A percentile compares a stretch with the other conserved stretches of the same genome.
Conservation (phyloP, 2,329 filamentous ascomycete genomes). For the Ophiostoma sp. region DNA sequence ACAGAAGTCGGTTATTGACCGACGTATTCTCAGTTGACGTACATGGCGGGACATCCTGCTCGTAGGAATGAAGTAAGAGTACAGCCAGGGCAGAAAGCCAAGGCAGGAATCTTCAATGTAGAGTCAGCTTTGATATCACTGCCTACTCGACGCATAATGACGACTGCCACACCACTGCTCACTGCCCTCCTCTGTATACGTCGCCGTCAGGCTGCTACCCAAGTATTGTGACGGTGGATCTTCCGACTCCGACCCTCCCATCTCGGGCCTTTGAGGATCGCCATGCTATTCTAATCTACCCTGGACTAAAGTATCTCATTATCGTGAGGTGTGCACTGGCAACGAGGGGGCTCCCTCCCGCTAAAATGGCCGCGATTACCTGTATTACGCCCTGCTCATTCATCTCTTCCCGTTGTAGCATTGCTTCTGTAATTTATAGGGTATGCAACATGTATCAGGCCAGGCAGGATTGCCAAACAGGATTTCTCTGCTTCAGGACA, state of each 20-base stretch:
- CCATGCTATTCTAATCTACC: not conserved
- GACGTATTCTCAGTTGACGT: not conserved
- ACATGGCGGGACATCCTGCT: not conserved
- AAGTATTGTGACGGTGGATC: not conserved
- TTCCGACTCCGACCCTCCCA: not conserved
- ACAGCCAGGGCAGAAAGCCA: not conserved
- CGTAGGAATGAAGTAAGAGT: conserved; percentile 4
- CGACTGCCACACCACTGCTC: not conserved
- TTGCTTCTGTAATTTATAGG: not conserved
- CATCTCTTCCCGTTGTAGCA: not conserved
- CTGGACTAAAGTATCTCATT: not conserved
- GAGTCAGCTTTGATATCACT: not conserved
- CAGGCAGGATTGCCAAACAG: not conserved
- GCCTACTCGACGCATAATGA: not conserved
- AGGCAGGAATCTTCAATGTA: not conserved
- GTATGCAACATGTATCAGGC: not conserved
- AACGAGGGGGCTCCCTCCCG: not conserved
- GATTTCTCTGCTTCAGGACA: not conserved
- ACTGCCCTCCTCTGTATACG: not conserved
- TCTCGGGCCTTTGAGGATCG: conserved; percentile 9
- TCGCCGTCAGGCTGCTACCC: not conserved
- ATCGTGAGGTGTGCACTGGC: not conserved
- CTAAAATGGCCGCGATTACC: not conserved
- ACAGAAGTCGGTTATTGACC: not conserved
- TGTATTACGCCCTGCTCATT: not conserved